Conservation (phyloP, 2,329 filamentous ascomycete species). For the Fusarium coicis region DNA sequence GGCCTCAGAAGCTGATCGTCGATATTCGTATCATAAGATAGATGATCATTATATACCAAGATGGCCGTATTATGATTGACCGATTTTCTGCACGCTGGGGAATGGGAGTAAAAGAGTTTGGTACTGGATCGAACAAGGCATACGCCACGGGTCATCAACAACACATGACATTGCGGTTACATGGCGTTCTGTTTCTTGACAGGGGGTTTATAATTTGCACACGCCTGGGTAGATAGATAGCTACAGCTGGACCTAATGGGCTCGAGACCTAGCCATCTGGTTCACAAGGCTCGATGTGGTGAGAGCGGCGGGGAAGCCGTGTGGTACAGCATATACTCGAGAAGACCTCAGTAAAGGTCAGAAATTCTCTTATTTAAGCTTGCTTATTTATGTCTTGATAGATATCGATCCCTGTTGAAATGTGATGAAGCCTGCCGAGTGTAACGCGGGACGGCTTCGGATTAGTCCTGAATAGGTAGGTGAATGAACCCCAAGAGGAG, state of each 20-base stretch:
- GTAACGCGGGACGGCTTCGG: not conserved
- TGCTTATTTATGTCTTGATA: not conserved
- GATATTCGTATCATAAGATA: not conserved
- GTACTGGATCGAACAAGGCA: not conserved
- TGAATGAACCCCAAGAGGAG: not conserved
- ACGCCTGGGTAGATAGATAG: not conserved
- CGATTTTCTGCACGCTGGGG: not conserved
- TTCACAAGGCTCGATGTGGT: not conserved
- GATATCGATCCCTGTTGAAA: not conserved
- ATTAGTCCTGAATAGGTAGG: not conserved
- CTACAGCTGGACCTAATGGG: not conserved
- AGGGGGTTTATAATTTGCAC: not conserved
- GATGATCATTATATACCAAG: not conserved
- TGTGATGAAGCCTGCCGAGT: not conserved
- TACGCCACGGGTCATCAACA: too few relatives aligned
- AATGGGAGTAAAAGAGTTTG: not conserved
- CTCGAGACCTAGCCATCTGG: not conserved
- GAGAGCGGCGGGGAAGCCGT: not conserved
- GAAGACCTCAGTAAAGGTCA: not conserved
- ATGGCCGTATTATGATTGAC: not conserved
- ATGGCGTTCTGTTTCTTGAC: not conserved
- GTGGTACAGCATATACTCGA: not conserved
- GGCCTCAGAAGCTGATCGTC: not conserved
- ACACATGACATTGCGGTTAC: not conserved
- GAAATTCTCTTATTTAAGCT: not conserved